A percentile compares a stretch with the other conserved stretches of the same genome.
Conservation (phyloP, 352 stramenopile species). For the Pythium rishiriense region DNA sequence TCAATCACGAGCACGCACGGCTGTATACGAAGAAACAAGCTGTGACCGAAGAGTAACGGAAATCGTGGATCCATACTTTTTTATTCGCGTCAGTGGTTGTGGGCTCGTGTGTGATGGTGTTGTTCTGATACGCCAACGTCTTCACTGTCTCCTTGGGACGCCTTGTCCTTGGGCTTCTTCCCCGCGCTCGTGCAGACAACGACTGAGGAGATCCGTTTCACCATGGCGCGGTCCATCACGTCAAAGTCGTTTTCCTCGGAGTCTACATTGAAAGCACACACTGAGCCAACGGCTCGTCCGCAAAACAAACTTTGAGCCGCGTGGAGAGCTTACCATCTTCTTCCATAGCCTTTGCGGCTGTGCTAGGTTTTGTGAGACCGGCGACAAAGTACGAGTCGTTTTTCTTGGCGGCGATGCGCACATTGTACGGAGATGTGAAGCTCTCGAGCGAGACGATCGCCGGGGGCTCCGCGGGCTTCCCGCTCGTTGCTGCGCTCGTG, state of each 20-base stretch:
- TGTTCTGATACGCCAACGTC: background rate
- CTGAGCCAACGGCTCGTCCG: background rate
- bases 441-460: constrained; percentile 40
- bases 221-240: constrained; percentile 76
- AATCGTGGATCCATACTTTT: background rate
- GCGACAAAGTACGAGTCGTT: constrained; percentile 60
- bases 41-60: background rate
- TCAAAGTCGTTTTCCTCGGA: constrained; percentile 59
- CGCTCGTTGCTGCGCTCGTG: background rate
- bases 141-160: background rate
- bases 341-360: constrained; percentile 8
- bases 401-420: constrained; percentile 63
- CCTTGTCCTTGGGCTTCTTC: constrained; percentile 46
- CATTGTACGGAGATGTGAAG: constrained; percentile 79
- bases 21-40: constrained; percentile 39
- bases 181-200: constrained; percentile 55
- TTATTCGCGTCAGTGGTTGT: background rate
- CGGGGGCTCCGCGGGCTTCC: background rate
- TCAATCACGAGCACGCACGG: constrained; percentile 52
- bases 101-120: background rate
- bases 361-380: constrained; percentile 31
- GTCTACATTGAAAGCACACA: constrained; percentile 31
- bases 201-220: constrained; percentile 79
- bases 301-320: background rate
- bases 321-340: constrained; percentile 37